Evolutionary conservation across 441 rosid genomes (phyloP).

Genomic region (Gossypium davidsonii): DNA sequence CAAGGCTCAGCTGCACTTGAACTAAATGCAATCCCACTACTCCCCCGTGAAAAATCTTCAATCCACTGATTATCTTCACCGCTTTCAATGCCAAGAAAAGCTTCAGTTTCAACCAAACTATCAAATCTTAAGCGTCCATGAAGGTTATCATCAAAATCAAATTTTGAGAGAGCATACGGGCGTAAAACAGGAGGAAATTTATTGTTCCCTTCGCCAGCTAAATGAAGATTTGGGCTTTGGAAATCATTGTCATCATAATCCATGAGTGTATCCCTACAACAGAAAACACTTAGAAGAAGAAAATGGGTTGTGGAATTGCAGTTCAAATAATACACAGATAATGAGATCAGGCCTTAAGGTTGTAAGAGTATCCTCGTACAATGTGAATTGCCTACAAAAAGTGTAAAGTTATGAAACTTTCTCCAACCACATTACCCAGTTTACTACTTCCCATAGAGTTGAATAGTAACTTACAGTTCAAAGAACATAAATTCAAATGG

Average conservation of each 20-base stretch:
- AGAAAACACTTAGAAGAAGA: slow-evolving; percentile 6
- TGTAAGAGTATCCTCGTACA: slow-evolving; percentile 5
- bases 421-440: not conserved
- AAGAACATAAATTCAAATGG: not conserved
- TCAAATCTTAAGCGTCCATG: slow-evolving; percentile 83
- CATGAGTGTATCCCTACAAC: slow-evolving; percentile 80
- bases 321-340: slow-evolving; percentile 10
- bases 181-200: slow-evolving; percentile 68
- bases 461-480: not conserved
- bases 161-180: slow-evolving; percentile 86
- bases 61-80: slow-evolving; percentile 90
- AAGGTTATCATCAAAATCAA: slow-evolving; percentile 87
- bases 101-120: slow-evolving; percentile 78
- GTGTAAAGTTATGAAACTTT: not conserved
- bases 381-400: not conserved
- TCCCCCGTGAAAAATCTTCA: slow-evolving; percentile 81
- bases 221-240: slow-evolving; percentile 85
- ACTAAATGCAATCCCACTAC: slow-evolving; percentile 70
- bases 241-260: slow-evolving; percentile 98
- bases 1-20: slow-evolving; percentile 80
- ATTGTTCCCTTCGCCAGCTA: slow-evolving; percentile 83
- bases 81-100: slow-evolving; percentile 86
- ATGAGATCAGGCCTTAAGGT: not conserved
- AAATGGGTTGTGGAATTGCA: not conserved
- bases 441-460: not conserved